These are phyloP conservation scores for Rhizophagus clarus DNA, from an alignment of 192 early-diverging fungal species.

Conservation along the genomic window DNA sequence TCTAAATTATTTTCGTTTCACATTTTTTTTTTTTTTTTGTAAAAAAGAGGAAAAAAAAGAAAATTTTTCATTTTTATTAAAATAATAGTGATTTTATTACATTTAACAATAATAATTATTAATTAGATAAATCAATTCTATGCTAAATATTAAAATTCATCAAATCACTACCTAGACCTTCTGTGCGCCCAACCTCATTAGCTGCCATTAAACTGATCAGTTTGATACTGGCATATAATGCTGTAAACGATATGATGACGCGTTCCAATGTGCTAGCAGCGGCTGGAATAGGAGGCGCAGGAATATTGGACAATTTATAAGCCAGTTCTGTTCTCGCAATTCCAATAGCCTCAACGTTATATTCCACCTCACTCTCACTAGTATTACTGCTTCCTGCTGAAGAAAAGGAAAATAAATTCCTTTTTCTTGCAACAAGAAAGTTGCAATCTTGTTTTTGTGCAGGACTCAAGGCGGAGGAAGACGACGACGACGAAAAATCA, in stretches of 20 bases:
- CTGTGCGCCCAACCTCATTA: conserved; percentile 20
- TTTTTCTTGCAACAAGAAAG: conserved; percentile 27
- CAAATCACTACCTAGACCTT: conserved; percentile 20
- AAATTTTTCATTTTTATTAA: not conserved
- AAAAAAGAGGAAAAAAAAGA: not conserved
- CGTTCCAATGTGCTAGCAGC: conserved; percentile 17
- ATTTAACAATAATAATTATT: not conserved
- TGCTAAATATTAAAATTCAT: not conserved
- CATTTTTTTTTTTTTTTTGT: not conserved
- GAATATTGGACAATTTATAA: not conserved
- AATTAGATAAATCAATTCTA: not conserved
- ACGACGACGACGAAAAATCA: not conserved
- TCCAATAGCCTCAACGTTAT: not conserved
- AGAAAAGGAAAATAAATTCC: conserved; percentile 27
- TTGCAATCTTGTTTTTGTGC: conserved; percentile 19
- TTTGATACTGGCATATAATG: conserved; percentile 14
- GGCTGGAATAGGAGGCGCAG: not conserved
- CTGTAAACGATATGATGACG: not conserved
- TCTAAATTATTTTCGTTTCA: not conserved
- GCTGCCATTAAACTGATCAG: conserved; percentile 6
- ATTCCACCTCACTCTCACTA: conserved; percentile 12
- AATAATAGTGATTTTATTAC: not conserved
- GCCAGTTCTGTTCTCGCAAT: not conserved
- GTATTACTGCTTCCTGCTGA: not conserved
- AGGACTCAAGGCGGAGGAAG: conserved; percentile 10